Evolutionary conservation across 495 filamentous ascomycete genomes (phyloP).

Genomic region (Hypoxylon rickii): DNA sequence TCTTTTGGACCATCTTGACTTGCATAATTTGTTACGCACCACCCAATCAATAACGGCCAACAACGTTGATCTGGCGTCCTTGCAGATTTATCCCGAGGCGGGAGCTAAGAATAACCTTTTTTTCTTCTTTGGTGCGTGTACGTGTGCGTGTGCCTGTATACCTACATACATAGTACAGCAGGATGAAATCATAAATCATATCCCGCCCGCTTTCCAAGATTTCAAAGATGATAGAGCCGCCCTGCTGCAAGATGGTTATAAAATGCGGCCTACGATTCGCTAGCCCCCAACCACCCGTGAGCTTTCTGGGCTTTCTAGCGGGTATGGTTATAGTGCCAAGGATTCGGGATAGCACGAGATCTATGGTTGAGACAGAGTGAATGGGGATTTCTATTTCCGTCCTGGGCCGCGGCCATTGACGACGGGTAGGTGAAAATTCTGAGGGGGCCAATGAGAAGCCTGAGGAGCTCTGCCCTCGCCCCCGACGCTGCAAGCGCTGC

Average conservation of each 20-base stretch:
- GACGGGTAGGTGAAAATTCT: slow-evolving; percentile 27
- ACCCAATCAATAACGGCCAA: slow-evolving; percentile 24
- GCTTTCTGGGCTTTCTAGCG: slow-evolving; percentile 20
- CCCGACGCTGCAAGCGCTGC: slow-evolving; percentile 27
- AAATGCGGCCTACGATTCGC: slow-evolving; percentile 21
- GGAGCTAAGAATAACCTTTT: slow-evolving; percentile 29
- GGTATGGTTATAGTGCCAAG: slow-evolving; percentile 30
- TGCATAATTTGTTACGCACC: slow-evolving; percentile 7
- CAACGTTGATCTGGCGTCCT: slow-evolving; percentile 23
- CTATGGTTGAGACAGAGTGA: slow-evolving; percentile 24
- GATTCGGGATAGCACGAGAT: slow-evolving; percentile 27
- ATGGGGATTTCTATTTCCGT: slow-evolving; percentile 34
- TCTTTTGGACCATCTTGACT: slow-evolving; percentile 9
- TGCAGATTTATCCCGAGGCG: slow-evolving; percentile 11
- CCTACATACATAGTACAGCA: background rate
- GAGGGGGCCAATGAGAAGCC: slow-evolving; percentile 25
- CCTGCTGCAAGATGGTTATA: slow-evolving; percentile 14
- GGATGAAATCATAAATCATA: no score
- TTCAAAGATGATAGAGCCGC: slow-evolving; percentile 21
- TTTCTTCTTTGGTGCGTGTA: background rate
- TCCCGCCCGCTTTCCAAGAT: background rate
- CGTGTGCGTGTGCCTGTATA: background rate
- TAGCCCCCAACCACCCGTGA: slow-evolving; percentile 2
- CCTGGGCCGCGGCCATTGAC: slow-evolving; percentile 16
- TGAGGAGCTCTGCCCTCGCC: slow-evolving; percentile 25